Percentiles rank a stretch among this genome's conserved stretches.
These are phyloP conservation scores for Pestalotiopsis sp. DNA, from an alignment of 2,329 filamentous ascomycete genomes.

Conservation along the genomic window DNA sequence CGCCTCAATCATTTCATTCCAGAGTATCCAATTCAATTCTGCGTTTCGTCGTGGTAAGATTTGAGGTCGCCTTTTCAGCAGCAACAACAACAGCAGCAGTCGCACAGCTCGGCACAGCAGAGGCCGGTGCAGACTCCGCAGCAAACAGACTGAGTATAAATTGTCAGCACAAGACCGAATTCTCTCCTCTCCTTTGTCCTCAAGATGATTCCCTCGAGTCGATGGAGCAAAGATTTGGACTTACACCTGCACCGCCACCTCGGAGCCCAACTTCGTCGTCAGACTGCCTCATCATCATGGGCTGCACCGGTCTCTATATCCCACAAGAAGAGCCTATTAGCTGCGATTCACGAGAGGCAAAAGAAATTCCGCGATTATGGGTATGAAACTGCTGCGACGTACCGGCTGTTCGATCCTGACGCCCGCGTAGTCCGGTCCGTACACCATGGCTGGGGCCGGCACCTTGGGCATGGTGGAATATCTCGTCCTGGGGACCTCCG, in stretches of 20 bases:
- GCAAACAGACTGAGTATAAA: background rate
- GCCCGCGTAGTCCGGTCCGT: constrained; percentile 1
- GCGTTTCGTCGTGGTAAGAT: background rate
- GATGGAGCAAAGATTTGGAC: background rate
- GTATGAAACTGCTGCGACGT: background rate
- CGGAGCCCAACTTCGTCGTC: background rate
- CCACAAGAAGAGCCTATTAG: background rate
- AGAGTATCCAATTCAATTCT: background rate
- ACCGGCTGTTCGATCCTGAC: constrained; percentile 8
- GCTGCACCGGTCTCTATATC: background rate
- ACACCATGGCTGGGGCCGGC: constrained; percentile 10
- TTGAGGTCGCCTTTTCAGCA: background rate
- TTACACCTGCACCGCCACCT: constrained; percentile 5
- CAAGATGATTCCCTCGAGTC: background rate
- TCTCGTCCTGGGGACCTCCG: background rate
- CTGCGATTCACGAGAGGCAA: background rate
- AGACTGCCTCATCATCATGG: constrained; percentile 4
- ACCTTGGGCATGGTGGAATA: background rate
- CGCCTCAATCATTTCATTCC: background rate
- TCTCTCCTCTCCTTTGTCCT: too few relatives aligned
- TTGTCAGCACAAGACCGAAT: background rate
- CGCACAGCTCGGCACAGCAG: constrained; percentile 7
- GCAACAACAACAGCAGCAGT: constrained; percentile 9
- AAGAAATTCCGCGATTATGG: background rate
- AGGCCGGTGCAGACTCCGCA: background rate